phyloP scores from a whole-genome alignment of 257 asterid species.

The Solanum rostratum region DNA sequence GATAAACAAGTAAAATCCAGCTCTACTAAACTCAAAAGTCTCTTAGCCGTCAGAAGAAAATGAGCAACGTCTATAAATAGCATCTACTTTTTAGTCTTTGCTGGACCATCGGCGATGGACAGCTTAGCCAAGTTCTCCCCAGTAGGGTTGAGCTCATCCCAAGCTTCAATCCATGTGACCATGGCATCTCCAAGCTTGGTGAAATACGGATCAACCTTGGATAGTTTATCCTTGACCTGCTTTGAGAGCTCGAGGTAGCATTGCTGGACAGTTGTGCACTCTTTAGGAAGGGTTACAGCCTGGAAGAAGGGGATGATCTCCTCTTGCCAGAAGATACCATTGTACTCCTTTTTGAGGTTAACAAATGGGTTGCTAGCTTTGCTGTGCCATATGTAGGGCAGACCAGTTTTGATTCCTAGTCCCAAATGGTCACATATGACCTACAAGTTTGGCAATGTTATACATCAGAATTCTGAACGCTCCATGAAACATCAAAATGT shows the following conservation, averaged over 20 bases:
- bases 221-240: conserved; percentile 54
- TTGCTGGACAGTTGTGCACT: conserved; percentile 52
- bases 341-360: conserved; percentile 73
- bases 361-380: conserved; percentile 87
- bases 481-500: not conserved
- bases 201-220: conserved; percentile 46
- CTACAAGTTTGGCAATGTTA: conserved; percentile 4
- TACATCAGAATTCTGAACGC: not conserved
- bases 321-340: conserved; percentile 79
- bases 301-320: conserved; percentile 71
- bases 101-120: conserved; percentile 16
- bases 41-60: not conserved
- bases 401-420: conserved; percentile 62
- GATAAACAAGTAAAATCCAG: not conserved
- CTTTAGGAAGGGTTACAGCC: conserved; percentile 34
- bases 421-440: conserved; percentile 72
- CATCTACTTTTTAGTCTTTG: conserved; percentile 23
- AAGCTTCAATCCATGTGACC: conserved; percentile 82
- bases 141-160: conserved; percentile 80
- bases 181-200: conserved; percentile 66
- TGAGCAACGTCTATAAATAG: not conserved
- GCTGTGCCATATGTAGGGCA: conserved; percentile 88
- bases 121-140: conserved; percentile 20
- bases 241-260: conserved; percentile 62
- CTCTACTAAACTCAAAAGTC: not conserved